Percentiles rank a stretch among this genome's conserved stretches.
Conservation (phyloP, 805 yeast genomes). For the Metschnikowia bowlesiae region DNA sequence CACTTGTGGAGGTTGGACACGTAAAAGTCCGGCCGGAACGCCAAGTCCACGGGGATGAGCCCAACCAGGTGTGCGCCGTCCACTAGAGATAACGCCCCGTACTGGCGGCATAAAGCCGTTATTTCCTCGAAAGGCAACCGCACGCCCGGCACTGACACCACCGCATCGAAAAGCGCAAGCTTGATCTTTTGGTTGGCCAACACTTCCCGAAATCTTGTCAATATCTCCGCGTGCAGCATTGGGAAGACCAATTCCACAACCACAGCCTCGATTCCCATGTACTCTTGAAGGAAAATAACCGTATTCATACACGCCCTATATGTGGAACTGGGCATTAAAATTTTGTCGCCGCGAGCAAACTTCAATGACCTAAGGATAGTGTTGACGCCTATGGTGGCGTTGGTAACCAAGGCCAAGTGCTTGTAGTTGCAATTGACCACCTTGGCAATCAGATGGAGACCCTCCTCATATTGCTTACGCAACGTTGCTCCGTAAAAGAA, state of each 20-base stretch:
- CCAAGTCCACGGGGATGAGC: constrained; percentile 40
- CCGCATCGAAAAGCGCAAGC: constrained; percentile 52
- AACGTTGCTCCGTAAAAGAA: constrained; percentile 30
- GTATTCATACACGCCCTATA: constrained; percentile 56
- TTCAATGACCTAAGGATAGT: constrained; percentile 52
- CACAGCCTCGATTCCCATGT: constrained; percentile 23
- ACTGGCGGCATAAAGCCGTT: constrained; percentile 40
- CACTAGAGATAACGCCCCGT: constrained; percentile 49
- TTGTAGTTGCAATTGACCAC: constrained; percentile 45
- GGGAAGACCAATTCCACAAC: constrained; percentile 16
- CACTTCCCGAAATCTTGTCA: constrained; percentile 20
- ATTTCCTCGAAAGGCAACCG: constrained; percentile 52
- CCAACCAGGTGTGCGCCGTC: constrained; percentile 78
- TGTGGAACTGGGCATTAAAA: constrained; percentile 46
- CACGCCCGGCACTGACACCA: constrained; percentile 63
- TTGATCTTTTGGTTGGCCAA: constrained; percentile 23
- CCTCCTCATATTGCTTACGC: constrained; percentile 24
- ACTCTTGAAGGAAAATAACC: constrained; percentile 36
- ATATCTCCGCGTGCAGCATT: constrained; percentile 19
- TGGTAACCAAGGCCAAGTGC: constrained; percentile 50
- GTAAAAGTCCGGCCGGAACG: constrained; percentile 54
- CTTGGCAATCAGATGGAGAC: constrained; percentile 34
- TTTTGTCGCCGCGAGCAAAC: constrained; percentile 47
- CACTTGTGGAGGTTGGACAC: constrained; percentile 68
- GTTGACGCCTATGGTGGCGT: constrained; percentile 61